Percentiles rank a stretch among this genome's conserved stretches.
Conservation (phyloP, 2,329 filamentous ascomycete species). For the Chrysoporthe puriensis region DNA sequence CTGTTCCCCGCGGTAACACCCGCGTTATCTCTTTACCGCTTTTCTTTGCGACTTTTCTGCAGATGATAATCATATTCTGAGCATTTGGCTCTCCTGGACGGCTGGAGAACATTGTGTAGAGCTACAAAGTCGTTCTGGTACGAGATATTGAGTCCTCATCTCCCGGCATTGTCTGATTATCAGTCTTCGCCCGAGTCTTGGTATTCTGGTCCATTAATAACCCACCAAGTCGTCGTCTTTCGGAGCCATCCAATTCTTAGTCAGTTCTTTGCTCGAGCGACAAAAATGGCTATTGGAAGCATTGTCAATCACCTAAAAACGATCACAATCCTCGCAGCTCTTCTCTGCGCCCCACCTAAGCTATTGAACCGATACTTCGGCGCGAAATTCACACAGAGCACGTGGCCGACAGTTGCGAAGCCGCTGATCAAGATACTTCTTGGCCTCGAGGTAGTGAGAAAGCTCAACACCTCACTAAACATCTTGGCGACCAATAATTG, state of each 20-base stretch:
- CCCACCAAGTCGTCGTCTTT: neutral
- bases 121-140: no score
- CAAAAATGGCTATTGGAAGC: slow-evolving; percentile 5
- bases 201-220: no score
- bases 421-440: slow-evolving; percentile 18
- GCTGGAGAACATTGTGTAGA: no score
- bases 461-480: slow-evolving; percentile 31
- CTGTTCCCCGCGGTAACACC: no score
- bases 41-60: no score
- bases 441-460: slow-evolving; percentile 17
- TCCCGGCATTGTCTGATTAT: neutral
- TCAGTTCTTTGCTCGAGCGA: neutral
- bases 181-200: neutral
- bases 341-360: slow-evolving; percentile 19
- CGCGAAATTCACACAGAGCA: slow-evolving; percentile 8
- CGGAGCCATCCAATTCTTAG: neutral
- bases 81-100: no score
- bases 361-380: slow-evolving; percentile 16
- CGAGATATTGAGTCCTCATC: neutral
- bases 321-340: slow-evolving; percentile 18
- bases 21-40: no score
- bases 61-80: no score
- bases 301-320: slow-evolving; percentile 7
- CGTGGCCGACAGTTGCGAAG: slow-evolving; percentile 7
- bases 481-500: slow-evolving; percentile 33